Evolutionary conservation across 495 filamentous ascomycete species (phyloP).

Genomic region (Penicillium salamii): DNA sequence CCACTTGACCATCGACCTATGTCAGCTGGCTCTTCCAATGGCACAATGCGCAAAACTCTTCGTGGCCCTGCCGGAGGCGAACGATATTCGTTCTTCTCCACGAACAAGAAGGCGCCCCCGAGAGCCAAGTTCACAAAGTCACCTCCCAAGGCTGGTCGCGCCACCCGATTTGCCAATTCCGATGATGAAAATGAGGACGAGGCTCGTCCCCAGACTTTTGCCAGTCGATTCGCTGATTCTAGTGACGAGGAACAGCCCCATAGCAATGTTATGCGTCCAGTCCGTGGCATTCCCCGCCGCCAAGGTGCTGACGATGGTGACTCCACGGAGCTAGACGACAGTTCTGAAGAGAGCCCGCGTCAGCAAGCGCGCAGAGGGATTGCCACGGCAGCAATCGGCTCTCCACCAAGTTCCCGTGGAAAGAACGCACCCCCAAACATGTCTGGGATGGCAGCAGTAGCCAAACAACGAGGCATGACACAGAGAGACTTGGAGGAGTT

Average conservation of each 20-base stretch:
- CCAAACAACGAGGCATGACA: slow-evolving; percentile 41
- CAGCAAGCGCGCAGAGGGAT: slow-evolving; percentile 10
- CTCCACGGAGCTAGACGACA: slow-evolving; percentile 68
- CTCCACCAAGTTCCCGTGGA: slow-evolving; percentile 14
- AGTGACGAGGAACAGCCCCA: slow-evolving; percentile 65
- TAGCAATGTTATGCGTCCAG: slow-evolving; percentile 47
- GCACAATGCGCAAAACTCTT: slow-evolving; percentile 50
- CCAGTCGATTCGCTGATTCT: slow-evolving; percentile 77
- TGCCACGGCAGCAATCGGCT: slow-evolving; percentile 4
- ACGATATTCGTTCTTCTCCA: slow-evolving; percentile 45
- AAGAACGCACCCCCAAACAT: slow-evolving; percentile 18
- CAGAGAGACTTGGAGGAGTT: slow-evolving; percentile 39
- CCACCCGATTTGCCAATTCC: slow-evolving; percentile 61
- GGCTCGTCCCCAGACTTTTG: slow-evolving; percentile 39
- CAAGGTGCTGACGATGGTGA: slow-evolving; percentile 53
- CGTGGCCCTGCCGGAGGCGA: slow-evolving; percentile 35
- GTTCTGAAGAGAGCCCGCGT: slow-evolving; percentile 44
- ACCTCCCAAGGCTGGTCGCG: slow-evolving; percentile 9
- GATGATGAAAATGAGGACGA: slow-evolving; percentile 64
- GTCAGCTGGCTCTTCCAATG: slow-evolving; percentile 30
- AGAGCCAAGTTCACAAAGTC: slow-evolving; percentile 33
- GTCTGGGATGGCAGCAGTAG: slow-evolving; percentile 40
- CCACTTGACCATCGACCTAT: slow-evolving; percentile 29
- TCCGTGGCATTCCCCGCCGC: slow-evolving; percentile 62
- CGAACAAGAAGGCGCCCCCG: slow-evolving; percentile 39